Evolutionary conservation across 495 filamentous ascomycete genomes (phyloP).

Genomic region (Melanomma pulvis-pyrius): DNA sequence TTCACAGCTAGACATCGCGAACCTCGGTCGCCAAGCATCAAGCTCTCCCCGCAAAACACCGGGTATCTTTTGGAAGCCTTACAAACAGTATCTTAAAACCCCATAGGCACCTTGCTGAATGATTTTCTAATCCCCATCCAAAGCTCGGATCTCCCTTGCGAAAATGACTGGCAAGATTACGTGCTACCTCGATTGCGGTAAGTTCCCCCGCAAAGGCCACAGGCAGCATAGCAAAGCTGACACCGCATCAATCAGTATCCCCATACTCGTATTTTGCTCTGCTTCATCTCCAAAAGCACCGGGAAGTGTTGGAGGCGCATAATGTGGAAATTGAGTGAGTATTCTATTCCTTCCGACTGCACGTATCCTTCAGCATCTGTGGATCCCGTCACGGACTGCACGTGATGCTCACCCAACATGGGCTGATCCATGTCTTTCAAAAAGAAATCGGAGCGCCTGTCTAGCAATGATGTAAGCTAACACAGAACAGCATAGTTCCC

Average conservation of each 20-base stretch:
- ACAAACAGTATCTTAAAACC: no score
- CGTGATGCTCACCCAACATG: constrained; percentile 5
- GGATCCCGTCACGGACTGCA: not conserved
- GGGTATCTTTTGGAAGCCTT: no score
- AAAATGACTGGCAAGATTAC: constrained; percentile 64
- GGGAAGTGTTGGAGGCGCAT: constrained; percentile 55
- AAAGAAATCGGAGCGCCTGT: not conserved
- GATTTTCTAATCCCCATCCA: constrained; percentile 8
- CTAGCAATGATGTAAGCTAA: constrained; percentile 2
- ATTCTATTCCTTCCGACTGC: constrained; percentile 1
- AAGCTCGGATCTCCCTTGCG: not conserved
- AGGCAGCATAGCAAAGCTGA: constrained; percentile 1
- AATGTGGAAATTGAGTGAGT: constrained; percentile 64
- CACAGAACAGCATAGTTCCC: constrained; percentile 59
- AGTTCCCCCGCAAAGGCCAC: constrained; percentile 11
- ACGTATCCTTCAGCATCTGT: not conserved
- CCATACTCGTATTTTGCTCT: constrained; percentile 70
- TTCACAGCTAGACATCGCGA: constrained; percentile 15
- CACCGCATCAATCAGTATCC: constrained; percentile 57
- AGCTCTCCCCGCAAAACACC: not conserved
- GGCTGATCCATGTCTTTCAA: not conserved
- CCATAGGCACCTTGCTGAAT: not conserved
- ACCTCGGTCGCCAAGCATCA: constrained; percentile 32
- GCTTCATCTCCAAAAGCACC: constrained; percentile 59
- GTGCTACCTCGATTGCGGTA: constrained; percentile 63